These are phyloP conservation scores for Drosera spatulata DNA, from an alignment of 179 eudicot genomes.

Conservation along the genomic window DNA sequence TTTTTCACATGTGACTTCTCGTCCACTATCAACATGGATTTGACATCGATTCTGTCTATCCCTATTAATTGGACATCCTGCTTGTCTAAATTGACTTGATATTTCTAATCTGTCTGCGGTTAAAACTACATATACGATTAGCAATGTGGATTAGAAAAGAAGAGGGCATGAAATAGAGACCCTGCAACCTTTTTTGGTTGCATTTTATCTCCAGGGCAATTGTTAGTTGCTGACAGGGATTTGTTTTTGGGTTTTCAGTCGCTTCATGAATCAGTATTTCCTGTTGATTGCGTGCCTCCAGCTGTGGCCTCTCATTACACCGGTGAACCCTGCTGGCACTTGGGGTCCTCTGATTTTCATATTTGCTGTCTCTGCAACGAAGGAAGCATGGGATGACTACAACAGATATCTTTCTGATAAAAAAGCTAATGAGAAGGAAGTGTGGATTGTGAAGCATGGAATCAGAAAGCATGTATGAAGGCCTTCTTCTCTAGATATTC, in stretches of 20 bases:
- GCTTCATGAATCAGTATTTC: conserved; percentile 98
- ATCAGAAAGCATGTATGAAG: conserved; percentile 59
- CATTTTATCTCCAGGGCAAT: not conserved
- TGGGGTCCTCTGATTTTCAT: conserved; percentile 98
- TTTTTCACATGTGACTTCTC: too few species aligned
- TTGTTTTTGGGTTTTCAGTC: conserved; percentile 48
- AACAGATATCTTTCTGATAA: conserved; percentile 88
- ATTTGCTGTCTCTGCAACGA: conserved; percentile 91
- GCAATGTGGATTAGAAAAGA: too few species aligned
- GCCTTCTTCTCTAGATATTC: not conserved
- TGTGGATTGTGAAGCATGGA: conserved; percentile 87
- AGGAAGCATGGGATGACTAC: conserved; percentile 99
- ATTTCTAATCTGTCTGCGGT: too few species aligned
- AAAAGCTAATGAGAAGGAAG: conserved; percentile 96
- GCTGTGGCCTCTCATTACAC: conserved; percentile 96
- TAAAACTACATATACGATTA: too few species aligned
- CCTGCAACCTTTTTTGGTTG: not conserved
- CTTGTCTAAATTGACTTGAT: too few species aligned
- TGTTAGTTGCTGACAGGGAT: conserved; percentile 9
- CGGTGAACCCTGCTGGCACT: conserved; percentile 97
- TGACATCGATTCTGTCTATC: too few species aligned
- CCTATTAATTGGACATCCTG: too few species aligned
- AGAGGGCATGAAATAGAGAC: too few species aligned
- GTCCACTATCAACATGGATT: too few species aligned
- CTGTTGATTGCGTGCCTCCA: conserved; percentile 99